phyloP scores from a whole-genome alignment of 495 filamentous ascomycete genomes.

The Chaetomidium leptoderma region DNA sequence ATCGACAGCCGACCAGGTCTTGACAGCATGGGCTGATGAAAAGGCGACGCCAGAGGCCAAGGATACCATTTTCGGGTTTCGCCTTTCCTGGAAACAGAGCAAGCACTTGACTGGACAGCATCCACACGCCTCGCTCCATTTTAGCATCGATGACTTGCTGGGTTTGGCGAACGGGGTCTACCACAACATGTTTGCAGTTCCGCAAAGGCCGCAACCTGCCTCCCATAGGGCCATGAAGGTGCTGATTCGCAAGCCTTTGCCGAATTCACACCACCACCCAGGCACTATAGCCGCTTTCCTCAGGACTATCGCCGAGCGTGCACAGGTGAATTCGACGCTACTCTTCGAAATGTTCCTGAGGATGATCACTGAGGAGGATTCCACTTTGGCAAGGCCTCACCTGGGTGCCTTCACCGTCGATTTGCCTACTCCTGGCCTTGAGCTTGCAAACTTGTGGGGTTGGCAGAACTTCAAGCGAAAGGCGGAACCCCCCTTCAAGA shows the following conservation, averaged over 20 bases:
- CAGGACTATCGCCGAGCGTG: not conserved
- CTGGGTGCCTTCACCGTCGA: not conserved
- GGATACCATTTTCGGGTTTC: constrained; percentile 20
- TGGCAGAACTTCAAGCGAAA: not conserved
- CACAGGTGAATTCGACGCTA: not conserved
- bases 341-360: not conserved
- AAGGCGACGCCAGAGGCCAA: not conserved
- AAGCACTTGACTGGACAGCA: constrained; percentile 18
- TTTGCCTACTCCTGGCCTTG: not conserved
- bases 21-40: constrained; percentile 3
- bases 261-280: not conserved
- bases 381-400: too few species aligned
- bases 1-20: constrained; percentile 30
- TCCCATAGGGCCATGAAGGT: not conserved
- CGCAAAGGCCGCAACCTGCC: not conserved
- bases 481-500: constrained; percentile 4
- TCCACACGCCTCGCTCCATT: constrained; percentile 9
- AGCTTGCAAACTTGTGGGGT: not conserved
- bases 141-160: constrained; percentile 15
- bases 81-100: constrained; percentile 28
- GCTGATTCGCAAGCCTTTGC: not conserved
- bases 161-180: constrained; percentile 20
- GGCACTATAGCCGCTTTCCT: not conserved
- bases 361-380: not conserved
- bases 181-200: constrained; percentile 21